Percentiles rank a stretch among this genome's conserved stretches.
Evolutionary conservation across 106 monocot genomes (phyloP).

Genomic region (Platanthera guangdongensis): DNA sequence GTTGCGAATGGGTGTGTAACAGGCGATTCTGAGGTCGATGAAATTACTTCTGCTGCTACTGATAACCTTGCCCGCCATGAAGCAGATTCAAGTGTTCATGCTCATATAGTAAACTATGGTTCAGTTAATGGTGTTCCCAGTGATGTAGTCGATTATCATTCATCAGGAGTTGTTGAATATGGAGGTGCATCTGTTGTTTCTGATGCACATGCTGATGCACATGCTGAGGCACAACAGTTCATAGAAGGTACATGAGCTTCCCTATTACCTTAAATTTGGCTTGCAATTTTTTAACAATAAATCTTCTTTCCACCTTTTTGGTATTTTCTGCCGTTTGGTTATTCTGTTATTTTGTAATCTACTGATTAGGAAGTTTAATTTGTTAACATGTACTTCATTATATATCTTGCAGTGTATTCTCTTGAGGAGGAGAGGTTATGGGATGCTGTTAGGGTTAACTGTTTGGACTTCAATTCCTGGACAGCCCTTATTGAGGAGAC

Average conservation of each 20-base stretch:
- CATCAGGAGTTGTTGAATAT: conserved; percentile 30
- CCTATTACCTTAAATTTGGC: background rate
- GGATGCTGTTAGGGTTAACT: conserved; percentile 64
- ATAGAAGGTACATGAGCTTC: conserved; percentile 26
- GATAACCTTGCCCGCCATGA: conserved; percentile 14
- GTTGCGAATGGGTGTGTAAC: conserved; percentile 7
- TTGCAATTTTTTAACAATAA: conserved; percentile 1
- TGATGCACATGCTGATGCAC: conserved; percentile 8
- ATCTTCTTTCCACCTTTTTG: background rate
- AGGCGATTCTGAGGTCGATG: conserved; percentile 14
- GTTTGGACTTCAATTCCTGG: conserved; percentile 93
- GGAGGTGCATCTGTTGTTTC: conserved; percentile 25
- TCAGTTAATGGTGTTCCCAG: conserved; percentile 31
- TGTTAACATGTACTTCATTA: background rate
- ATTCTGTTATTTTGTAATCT: background rate
- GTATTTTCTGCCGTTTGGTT: background rate
- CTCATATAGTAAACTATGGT: conserved; percentile 25
- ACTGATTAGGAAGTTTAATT: conserved; percentile 2
- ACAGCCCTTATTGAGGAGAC: conserved; percentile 89
- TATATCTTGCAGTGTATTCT: conserved; percentile 35
- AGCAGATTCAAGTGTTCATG: background rate
- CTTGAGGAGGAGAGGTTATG: conserved; percentile 89
- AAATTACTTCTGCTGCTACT: background rate
- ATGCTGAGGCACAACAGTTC: conserved; percentile 28
- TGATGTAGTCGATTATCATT: conserved; percentile 29